Evolutionary conservation across 2,329 filamentous ascomycete genomes (phyloP), one percentile per base, ranked within the genome.

Genomic region (Talaromyces sp.): DNA sequence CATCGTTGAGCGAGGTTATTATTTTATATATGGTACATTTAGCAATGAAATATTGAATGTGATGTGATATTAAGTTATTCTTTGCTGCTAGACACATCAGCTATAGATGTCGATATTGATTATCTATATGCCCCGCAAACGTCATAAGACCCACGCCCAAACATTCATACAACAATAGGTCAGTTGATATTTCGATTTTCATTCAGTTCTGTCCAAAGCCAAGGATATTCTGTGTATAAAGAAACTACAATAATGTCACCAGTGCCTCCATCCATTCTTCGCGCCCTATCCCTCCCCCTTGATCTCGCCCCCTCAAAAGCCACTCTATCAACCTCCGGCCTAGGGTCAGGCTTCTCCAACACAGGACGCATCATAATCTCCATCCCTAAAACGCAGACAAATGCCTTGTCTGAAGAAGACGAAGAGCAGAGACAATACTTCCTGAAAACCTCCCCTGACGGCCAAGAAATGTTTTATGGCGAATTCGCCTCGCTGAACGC

Each of bases 401-500:
- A 68, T 16, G 14, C 9, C 14, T 16, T 14, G 7, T 16, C 61
- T 10, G 5, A 65, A 56, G 60, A 66, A 10, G 56, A 64, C 3
- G 69, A 73, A 69, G 70, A 76, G 60, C 70, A 76, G 60, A 71
- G 71, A 3, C 71, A 69, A 43, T 78, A 78, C 70, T 81, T 81
- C 64, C 69, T 81, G 45, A 80, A 82, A 68, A 79, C 75, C 1
- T 76, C 75, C 1, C 62, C 70, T 2, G 72, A 74, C 10, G 71
- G 75, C 27, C 68, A 71, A 60, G 74, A 78, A 57, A 80, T 79
- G 75, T 75, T 78, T 68, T 70, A 72, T 86, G 91, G 93, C 66
- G 94, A 97, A 78, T 89, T 92, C 73, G 86, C 86, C 59, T 96
- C 92, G 2, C 86, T 97, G 63, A 93, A 93, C 73, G 91, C 92